Evolutionary conservation across 148 eudicot genomes (phyloP), one percentile per base, ranked within the genome.

Genomic region (Rhododendron ovatum): DNA sequence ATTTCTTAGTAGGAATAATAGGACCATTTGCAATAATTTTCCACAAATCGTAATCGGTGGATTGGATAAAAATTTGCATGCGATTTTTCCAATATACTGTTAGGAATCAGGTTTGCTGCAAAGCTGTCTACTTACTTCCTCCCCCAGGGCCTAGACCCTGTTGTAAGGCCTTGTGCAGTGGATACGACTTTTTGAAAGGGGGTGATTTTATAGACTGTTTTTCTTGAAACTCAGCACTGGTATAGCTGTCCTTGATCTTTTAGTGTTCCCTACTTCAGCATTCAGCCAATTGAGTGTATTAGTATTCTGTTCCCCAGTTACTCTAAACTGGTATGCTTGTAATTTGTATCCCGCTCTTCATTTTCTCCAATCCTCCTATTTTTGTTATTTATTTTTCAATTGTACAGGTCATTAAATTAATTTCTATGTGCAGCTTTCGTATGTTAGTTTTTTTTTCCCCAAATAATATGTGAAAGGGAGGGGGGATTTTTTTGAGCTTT

Each of bases 271-370:
- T 63, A 12, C 57, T 48, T 80, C 8, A 18, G 61, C 55, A 51
- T 80, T 80, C 65, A 80, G 65, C 83, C 83, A 80, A 30, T 80
- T 15, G 33, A 80, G 37, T 30, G 43, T 80, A 53, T 78, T 78
- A 77, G 55, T 50, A 50, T 26, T 53, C 57, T 33, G 57, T 17
- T 1, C 20, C 20, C 5, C 13, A 15, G 39, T 5, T 20, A 81
- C 41, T 7, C 18, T 53, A 22, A 55, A 81, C 47, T 57, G 47
- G 18, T 82, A 57, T 53, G 39, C 35, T 30, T 55, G 28, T 35
- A 35, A 9, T 57, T 53, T 20, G 45, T 20, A 82, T 55, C 30
- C 61, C 45, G 61, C 33, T 55, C 18, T 83, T 83, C 37, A 12
- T 17, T 39, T 55, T 82, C 84, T 24, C 48, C 28, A 28, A 65